Base-by-base conservation (phyloP, 1,284 basidiomycete species). In the Marasmius tenuissimus region DNA sequence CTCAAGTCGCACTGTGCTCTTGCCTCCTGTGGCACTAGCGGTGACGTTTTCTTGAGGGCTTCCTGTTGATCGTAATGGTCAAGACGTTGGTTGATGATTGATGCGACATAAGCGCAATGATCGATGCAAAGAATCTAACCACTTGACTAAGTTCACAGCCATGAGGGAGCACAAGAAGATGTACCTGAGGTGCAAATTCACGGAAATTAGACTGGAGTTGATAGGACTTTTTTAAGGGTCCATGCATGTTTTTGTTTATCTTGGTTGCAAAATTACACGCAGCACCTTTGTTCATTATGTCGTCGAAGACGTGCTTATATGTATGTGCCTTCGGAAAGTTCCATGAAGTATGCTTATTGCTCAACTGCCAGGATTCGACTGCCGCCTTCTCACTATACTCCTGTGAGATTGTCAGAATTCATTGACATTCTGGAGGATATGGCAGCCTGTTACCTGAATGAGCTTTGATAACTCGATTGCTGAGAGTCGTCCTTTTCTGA, bases 191-290 rank as follows among this genome's bases (percentile, higher is more conserved):
- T 5, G 42, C 42, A 5, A 45, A 45, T 39, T 70, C 58, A 59
- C 73, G 72, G 60, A 72, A 73, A 58, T 78, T 77, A n/a, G 71
- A 71, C 2, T 47, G 61, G 1, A 35, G 16, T 1, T 64, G 61
- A 54, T 74, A 75, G 1, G 58, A 55, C 8, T 64, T 48, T 49
- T 74, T 73, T 11, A 74, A 33, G 2, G 65, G 52, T 0, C 66
- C 50, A 57, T 69, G 68, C 59, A 62, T 65, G 47, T 66, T 67
- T 48, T 71, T 68, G 62, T 68, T 68, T 20, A 61, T 62, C 62
- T 69, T 73, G 1, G 67, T 72, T 55, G 58, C 71, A 55, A 59
- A 72, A 34, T 70, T 71, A 16, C 59, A 58, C 5, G 63, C 67
- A 3, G 66, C 68, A 18, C 72, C 70, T 57, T 74, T 72, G 12